Conservation (phyloP, 805 yeast genomes). For the Kregervanrija pseudodelftensis region DNA sequence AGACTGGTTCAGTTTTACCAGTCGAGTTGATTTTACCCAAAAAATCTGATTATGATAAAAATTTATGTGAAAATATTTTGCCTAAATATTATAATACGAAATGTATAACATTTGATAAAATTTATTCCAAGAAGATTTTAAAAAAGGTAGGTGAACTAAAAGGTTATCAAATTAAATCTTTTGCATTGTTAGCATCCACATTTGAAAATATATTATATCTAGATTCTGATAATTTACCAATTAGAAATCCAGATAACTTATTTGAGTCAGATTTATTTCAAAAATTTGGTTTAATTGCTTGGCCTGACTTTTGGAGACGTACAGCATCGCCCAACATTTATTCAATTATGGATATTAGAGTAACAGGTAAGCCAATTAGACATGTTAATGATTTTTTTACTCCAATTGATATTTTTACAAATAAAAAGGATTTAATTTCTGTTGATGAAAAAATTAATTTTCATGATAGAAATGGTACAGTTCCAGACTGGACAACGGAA, state of each 20-base stretch:
- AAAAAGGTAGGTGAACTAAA: slow-evolving; percentile 15
- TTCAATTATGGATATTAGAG: slow-evolving; percentile 22
- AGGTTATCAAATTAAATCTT: slow-evolving; percentile 34
- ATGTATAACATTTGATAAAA: slow-evolving; percentile 34
- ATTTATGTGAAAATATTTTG: slow-evolving; percentile 29
- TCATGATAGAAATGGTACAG: slow-evolving; percentile 56
- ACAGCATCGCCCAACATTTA: slow-evolving; percentile 58
- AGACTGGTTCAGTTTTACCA: slow-evolving; percentile 36
- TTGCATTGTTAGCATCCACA: slow-evolving; percentile 39
- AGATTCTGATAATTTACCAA: slow-evolving; percentile 42
- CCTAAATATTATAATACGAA: slow-evolving; percentile 34
- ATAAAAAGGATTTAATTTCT: slow-evolving; percentile 26
- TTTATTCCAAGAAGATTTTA: slow-evolving; percentile 24
- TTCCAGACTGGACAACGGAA: slow-evolving; percentile 62
- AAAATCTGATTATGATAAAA: slow-evolving; percentile 8
- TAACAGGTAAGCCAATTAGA: slow-evolving; percentile 24
- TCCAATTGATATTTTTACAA: slow-evolving; percentile 18
- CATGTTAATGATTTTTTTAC: slow-evolving; percentile 22
- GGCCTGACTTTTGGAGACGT: slow-evolving; percentile 78
- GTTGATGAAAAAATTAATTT: slow-evolving; percentile 28
- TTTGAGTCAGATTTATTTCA: slow-evolving; percentile 36
- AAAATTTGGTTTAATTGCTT: slow-evolving; percentile 47
- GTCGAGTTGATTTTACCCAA: slow-evolving; percentile 15
- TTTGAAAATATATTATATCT: slow-evolving; percentile 38
- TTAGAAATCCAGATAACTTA: slow-evolving; percentile 32